A percentile compares a stretch with the other conserved stretches of the same genome.
phyloP scores from a whole-genome alignment of 495 filamentous ascomycete genomes.

The Aspergillus hancockii region DNA sequence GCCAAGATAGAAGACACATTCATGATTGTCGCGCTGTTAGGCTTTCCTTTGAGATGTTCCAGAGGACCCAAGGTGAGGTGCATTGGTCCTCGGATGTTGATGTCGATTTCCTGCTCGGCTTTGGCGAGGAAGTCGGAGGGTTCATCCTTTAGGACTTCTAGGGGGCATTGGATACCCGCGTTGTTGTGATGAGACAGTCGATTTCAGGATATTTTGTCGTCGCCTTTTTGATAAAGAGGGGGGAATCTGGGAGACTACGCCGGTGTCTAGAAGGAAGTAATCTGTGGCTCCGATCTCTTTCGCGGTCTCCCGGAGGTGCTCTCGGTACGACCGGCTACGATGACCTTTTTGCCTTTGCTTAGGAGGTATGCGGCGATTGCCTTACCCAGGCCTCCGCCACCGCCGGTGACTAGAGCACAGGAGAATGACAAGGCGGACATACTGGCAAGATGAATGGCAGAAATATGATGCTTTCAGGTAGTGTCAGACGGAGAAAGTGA shows the following conservation, averaged over 20 bases:
- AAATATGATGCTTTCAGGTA: no score
- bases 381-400: constrained; percentile 48
- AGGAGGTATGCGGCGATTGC: constrained; percentile 44
- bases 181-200: constrained; percentile 50
- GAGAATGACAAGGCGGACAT: constrained; percentile 21
- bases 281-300: constrained; percentile 37
- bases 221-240: constrained; percentile 35
- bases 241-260: constrained; percentile 34
- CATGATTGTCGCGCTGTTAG: constrained; percentile 35
- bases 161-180: constrained; percentile 30
- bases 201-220: constrained; percentile 44
- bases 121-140: constrained; percentile 29
- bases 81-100: constrained; percentile 52
- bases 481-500: no score
- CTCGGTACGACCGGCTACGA: constrained; percentile 49
- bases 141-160: constrained; percentile 17
- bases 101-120: constrained; percentile 50
- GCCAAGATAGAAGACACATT: constrained; percentile 50
- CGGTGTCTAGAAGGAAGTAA: constrained; percentile 48
- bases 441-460: no score
- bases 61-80: constrained; percentile 44
- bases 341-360: constrained; percentile 42
- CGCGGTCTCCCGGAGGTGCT: constrained; percentile 37
- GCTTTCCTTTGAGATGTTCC: constrained; percentile 39
- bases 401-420: constrained; percentile 46